Conservation (phyloP, 2,329 filamentous ascomycete genomes). For the Hypoxylon sp. region DNA sequence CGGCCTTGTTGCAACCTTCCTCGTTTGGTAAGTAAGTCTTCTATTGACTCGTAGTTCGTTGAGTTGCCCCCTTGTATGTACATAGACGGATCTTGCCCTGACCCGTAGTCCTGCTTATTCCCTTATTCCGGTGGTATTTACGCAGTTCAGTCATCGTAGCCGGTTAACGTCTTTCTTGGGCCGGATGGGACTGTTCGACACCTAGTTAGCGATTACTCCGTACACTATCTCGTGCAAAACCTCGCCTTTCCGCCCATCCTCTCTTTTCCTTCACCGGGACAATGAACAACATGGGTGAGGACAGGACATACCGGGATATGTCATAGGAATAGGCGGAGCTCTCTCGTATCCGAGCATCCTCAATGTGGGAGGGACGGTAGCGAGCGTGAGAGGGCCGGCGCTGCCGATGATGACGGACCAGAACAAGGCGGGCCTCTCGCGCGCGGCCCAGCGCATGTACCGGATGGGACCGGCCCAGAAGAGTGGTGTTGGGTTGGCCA, state of each 20-base stretch:
- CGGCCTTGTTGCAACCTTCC: background rate
- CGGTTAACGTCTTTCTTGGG: constrained; percentile 71
- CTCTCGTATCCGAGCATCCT: constrained; percentile 80
- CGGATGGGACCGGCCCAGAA: constrained; percentile 89
- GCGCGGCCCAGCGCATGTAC: constrained; percentile 89
- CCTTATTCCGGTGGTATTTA: background rate
- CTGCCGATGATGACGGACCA: constrained; percentile 84
- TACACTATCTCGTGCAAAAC: background rate
- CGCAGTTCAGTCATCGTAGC: constrained; percentile 70
- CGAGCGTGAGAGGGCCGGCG: constrained; percentile 78
- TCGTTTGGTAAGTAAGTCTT: background rate
- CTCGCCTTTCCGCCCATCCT: background rate
- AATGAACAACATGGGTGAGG: no score
- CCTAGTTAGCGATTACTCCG: constrained; percentile 43
- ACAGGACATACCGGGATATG: constrained; percentile 98
- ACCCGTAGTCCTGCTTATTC: constrained; percentile 12
- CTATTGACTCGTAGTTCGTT: constrained; percentile 4
- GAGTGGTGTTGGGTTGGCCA: constrained; percentile 75
- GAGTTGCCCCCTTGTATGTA: constrained; percentile 27
- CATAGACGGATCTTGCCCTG: constrained; percentile 13
- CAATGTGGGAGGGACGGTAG: constrained; percentile 81
- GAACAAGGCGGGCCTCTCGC: constrained; percentile 92
- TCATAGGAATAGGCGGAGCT: constrained; percentile 81
- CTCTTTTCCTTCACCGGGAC: no score
- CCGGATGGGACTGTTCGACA: constrained; percentile 66